Evolutionary conservation across 176 grass and related monocot genomes (phyloP), one percentile per base, ranked within the genome.

Genomic region (Alopecurus myosuroides): DNA sequence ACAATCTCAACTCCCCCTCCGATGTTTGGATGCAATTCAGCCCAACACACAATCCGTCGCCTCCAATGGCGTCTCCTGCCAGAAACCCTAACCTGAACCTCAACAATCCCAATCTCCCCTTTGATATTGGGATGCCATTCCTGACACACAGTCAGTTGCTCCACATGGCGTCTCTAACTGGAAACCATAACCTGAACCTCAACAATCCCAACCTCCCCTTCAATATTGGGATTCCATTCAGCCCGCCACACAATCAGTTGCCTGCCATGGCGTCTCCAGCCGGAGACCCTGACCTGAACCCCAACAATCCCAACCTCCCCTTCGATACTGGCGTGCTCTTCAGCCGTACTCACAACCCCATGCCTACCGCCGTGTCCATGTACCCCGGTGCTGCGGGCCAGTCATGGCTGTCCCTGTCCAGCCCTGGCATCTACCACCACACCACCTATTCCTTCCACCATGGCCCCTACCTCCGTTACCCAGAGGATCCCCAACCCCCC

Each of bases 261-360:
- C 63, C 88, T 86, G 86, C 71, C 37, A 83, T 70, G 77, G 52
- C 51, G 44, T 74, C 70, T 55, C 74, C 77, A 40, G 90, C 12
- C 6, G 62, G 53, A 64, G 11, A 17, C 61, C 61, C 30, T 33
- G 15, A 18, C 80, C 91, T 25, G 66, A 85, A 19, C 81, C 87
- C 81, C 28, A 81, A 84, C 10, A 85, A 68, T 19, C 46, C 61
- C 4, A 63, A 77, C 37, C 20, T 23, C 41, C 88, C 81, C 65
- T 94, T 91, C 86, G 93, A 94, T 73, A 51, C 78, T 13, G 68
- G 69, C 2, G 88, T 86, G 53, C 91, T 96, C 25, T 89, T 94
- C 81, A 91, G 84, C 74, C 90, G 85, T 5, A 70, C 51, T 37
- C 76, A 81, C 50, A 87, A 80, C 84, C 91, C 13, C 92, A 78